Evolutionary conservation across 2,329 filamentous ascomycete genomes (phyloP), one percentile per base, ranked within the genome.

Genomic region (Ascochyta koolunga): DNA sequence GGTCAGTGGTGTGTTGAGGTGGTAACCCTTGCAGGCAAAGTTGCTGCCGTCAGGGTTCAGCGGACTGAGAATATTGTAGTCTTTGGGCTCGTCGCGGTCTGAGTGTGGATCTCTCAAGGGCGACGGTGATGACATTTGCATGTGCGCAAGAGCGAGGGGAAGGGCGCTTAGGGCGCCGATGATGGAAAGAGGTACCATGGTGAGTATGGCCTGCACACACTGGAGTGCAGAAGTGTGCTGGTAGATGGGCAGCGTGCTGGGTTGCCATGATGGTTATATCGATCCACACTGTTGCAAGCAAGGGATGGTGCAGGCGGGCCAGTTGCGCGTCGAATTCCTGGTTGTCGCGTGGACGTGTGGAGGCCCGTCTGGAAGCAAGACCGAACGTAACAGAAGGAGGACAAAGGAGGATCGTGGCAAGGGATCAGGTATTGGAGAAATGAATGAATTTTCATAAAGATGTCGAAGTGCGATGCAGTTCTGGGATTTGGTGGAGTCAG

Each of bases 1-100:
- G 16, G 77, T 72, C 59, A 85, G 84, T 1, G 76, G 66, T 15
- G 68, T 70, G 56, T 83, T 80, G 29, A 73, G 75, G 54, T 83
- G 80, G 48, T 86, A 85, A 10, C 87, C 86, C 78, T 92, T 92
- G 83, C 90, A 95, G 5, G 90, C 88, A 72, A 85, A 95, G 75
- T 92, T 83, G 54, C 80, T 79, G 22, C 88, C 87, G 55, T 80
- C 78, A 18, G 79, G 68, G 2, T 76, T 69, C 41, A 95, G 80
- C 2, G 90, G 90, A 15, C 81, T 80, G 31, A 86, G 90, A 78
- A 91, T 90, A 64, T 83, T 84, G 78, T 89, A 91, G 77, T 93
- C 89, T 69, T 68, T 69, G 15, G 59, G 64, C 37, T 69, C 85
- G 80, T 46, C 62, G 37, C 73, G 74, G 29, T 77, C 70, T 31